Evolutionary conservation across 257 asterid genomes (phyloP), one percentile per base, ranked within the genome.

Genomic region (Lithospermum erythrorhizon): DNA sequence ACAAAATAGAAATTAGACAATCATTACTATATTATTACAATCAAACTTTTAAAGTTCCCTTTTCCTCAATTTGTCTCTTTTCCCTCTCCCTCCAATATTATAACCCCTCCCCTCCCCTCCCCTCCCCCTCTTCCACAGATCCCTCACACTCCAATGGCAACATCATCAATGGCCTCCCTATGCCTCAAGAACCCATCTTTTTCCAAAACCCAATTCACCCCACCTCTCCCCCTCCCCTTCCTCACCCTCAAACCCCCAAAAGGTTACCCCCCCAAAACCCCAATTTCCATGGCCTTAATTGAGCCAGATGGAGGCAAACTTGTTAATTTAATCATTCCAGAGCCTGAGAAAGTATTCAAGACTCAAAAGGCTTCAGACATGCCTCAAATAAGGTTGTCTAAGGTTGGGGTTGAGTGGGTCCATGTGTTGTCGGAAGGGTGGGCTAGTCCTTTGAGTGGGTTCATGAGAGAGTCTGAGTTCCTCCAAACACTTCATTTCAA

Each of bases 291-390:
- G 45, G 73, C 67, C 45, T 58, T 91, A 21, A 91, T 91, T 59
- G 86, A 88, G 1, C 98, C 97, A 45, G 98, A 91, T 21, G 98
- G 98, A 21, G 97, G 97, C 0, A 77, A 65, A 4, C 85, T 91
- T 1, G 89, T 84, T n/a, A 95, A 86, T 53, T 94, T 91, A 14
- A 41, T 53, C 8, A 24, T 53, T 4, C 23, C 57, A 6, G 57
- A 53, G 25, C 2, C 41, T 58, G 47, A 76, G 52, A 69, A 73
- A 65, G 76, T 37, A 21, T 27, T 52, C n/a, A 76, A 65, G 59
- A 48, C 72, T 20, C 25, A 68, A 3, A 80, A 74, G 66, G 84
- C 84, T 35, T 75, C 69, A 55, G 61, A 65, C 49, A 62, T 82
- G 78, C 80, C 80, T 6, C 79, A 68, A 57, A 73, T 82, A 72